phyloP scores from a whole-genome alignment of 139 green algal genomes.

The Dunaliella sp. region DNA sequence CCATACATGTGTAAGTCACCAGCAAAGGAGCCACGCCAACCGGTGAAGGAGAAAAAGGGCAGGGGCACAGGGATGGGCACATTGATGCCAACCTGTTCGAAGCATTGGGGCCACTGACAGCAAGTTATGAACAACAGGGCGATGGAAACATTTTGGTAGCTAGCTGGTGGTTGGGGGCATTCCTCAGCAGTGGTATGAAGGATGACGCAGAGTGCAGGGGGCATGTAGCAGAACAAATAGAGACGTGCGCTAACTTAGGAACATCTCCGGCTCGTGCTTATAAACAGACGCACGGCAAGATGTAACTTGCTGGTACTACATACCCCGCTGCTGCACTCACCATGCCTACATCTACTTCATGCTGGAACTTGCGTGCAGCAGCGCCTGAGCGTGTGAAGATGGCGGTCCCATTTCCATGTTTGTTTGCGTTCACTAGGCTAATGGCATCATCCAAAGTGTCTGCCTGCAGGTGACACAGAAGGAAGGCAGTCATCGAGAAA shows the following conservation, averaged over 20 bases:
- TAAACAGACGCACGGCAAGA: not conserved
- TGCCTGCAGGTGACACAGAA: not conserved
- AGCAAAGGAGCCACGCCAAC: slow-evolving; percentile 86
- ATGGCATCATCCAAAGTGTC: slow-evolving; percentile 59
- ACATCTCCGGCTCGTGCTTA: too few relatives aligned
- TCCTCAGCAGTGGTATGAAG: too few relatives aligned
- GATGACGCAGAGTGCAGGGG: too few relatives aligned
- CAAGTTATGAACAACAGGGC: too few relatives aligned
- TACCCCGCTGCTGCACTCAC: not conserved
- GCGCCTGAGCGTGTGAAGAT: slow-evolving; percentile 88
- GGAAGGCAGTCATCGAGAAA: not conserved
- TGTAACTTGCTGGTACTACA: not conserved
- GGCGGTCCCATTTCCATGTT: slow-evolving; percentile 90
- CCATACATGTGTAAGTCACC: slow-evolving; percentile 93
- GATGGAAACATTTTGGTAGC: too few relatives aligned
- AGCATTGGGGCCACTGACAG: too few relatives aligned
- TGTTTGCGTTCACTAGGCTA: slow-evolving; percentile 83
- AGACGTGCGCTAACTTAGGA: too few relatives aligned
- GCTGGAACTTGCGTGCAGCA: slow-evolving; percentile 82
- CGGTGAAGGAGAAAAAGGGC: slow-evolving; percentile 96
- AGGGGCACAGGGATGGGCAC: slow-evolving; percentile 95
- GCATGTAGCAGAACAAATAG: too few relatives aligned
- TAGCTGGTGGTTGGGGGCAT: too few relatives aligned
- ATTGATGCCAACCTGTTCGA: slow-evolving; percentile 94
- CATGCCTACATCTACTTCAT: slow-evolving; percentile 42